These are phyloP conservation scores for Xanthoparmelia taractica DNA, from an alignment of 495 filamentous ascomycete species.

Conservation along the genomic window DNA sequence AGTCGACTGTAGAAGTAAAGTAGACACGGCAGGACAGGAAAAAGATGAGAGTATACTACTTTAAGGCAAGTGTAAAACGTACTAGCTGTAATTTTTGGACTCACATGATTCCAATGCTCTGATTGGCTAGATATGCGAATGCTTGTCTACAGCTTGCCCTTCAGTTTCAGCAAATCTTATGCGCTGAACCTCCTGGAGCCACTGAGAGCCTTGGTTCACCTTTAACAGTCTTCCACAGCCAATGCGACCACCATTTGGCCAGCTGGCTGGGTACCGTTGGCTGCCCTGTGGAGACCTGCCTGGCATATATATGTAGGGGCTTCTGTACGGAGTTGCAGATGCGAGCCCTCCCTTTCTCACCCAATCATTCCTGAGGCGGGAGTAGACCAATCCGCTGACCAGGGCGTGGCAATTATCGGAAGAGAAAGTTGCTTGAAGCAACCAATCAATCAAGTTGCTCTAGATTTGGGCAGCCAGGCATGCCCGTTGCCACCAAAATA, in stretches of 20 bases:
- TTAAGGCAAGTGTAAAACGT: not conserved
- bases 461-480: slow-evolving; percentile 13
- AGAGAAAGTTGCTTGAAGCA: not conserved
- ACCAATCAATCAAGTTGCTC: slow-evolving; percentile 6
- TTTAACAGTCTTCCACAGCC: not conserved
- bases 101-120: not conserved
- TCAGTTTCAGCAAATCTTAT: not conserved
- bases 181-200: not conserved
- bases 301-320: slow-evolving; percentile 2
- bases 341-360: not conserved
- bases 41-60: too few species aligned
- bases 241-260: slow-evolving; percentile 5
- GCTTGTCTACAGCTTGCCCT: not conserved
- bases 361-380: slow-evolving; percentile 13
- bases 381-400: not conserved
- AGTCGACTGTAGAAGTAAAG: not conserved
- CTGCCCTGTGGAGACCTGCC: not conserved
- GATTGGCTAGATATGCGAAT: not conserved
- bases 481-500: slow-evolving; percentile 2
- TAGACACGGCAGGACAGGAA: not conserved
- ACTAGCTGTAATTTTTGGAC: not conserved
- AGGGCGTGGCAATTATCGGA: slow-evolving; percentile 8
- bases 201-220: not conserved
- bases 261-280: slow-evolving; percentile 8
- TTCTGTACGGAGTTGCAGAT: slow-evolving; percentile 4